Base-by-base conservation (phyloP, 768 basidiomycete species). In the Leccinum fibrillosum region DNA sequence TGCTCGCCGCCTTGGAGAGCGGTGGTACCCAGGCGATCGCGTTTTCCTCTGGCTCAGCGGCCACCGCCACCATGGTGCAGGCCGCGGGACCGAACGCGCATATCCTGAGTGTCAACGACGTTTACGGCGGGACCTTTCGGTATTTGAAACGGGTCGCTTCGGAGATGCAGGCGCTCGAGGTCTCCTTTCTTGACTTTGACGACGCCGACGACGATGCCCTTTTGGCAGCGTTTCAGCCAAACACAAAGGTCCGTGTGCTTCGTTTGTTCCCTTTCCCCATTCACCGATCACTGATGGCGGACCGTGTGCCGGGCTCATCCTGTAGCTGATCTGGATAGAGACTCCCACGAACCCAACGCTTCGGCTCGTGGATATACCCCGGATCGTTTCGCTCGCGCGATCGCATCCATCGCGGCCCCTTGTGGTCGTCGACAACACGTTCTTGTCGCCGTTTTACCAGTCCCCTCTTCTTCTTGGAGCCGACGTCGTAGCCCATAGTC, bases 321-420 rank as follows among this genome's bases (percentile, higher is more conserved):
- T 8, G 7, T 60, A 96, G 92, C 78, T 97, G 10, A 82, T 99
- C 55, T 98, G 94, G 94, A 85, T 97, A 63, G 96, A 99, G 74
- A 80, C 91, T 0, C 96, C 94, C 0, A 98, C 96, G 3, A 98
- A 98, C 76, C 96, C 96, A 0, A 92, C 92, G 1, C 85, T 98
- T 10, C 86, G 90, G 17, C 76, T 98, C 37, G 86, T 95, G 39
- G 89, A 93, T 66, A 86, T 98, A 69, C 73, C 79, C 1, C 82
- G 85, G 54, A 83, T 98, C 62, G 80, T 84, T 25, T 68, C 79
- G 11, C 75, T 96, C 52, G 86, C 86, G 2, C 82, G 78, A 55
- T 76, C 83, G 0, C 86, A 89, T 53, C 81, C 84, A 0, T 79
- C 84, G 0, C 69, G 74, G 0, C 94, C 95, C 0, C 77, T 94